These are phyloP conservation scores for Kalanchoe fedtschenkoi DNA, from an alignment of 164 flowering plant genomes.

Conservation along the genomic window DNA sequence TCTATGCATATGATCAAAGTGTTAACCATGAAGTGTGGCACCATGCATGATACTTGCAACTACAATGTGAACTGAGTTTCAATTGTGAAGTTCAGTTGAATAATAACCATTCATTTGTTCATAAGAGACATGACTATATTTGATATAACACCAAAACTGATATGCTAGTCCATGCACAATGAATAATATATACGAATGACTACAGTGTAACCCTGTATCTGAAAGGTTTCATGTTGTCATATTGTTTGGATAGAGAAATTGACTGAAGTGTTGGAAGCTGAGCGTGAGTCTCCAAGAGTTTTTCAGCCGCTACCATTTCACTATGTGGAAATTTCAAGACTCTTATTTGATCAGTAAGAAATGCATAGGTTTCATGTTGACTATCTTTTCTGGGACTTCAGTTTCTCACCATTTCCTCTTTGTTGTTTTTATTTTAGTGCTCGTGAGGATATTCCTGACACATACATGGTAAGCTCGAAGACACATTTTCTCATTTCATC, in stretches of 20 bases:
- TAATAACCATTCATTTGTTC: background rate
- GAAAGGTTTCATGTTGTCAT: background rate
- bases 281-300: constrained; percentile 55
- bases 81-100: no score
- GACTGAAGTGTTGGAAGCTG: constrained; percentile 67
- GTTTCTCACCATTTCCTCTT: background rate
- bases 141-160: background rate
- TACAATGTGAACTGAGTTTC: no score
- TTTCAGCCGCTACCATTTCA: constrained; percentile 83
- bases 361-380: background rate
- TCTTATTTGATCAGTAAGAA: constrained; percentile 75
- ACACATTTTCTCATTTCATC: background rate
- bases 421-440: constrained; percentile 44
- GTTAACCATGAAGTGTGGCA: no score
- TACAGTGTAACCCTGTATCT: background rate
- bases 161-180: no score
- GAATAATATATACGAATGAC: no score
- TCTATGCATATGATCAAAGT: no score
- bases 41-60: no score
- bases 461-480: constrained; percentile 58
- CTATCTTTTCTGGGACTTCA: background rate
- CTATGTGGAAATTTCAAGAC: constrained; percentile 82
- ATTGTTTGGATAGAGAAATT: constrained; percentile 42
- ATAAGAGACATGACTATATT: constrained; percentile 6
- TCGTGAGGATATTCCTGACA: constrained; percentile 75